Base-by-base conservation (phyloP, 495 filamentous ascomycete species). In the Hypoxylon perforatum region DNA sequence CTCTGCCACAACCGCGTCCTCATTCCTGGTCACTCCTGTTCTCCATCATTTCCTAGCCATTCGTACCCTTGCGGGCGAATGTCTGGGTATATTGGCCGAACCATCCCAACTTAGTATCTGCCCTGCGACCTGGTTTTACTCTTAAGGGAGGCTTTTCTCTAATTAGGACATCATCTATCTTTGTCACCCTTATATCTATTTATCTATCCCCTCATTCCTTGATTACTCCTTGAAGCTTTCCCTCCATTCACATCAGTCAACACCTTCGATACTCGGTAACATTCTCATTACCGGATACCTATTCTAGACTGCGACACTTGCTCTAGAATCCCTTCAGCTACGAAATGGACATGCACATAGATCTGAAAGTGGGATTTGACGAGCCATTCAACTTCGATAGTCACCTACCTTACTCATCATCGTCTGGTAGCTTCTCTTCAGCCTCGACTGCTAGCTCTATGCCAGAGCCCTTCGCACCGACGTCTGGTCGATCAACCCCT, bases 401-500 rank as follows among this genome's bases (percentile, higher is more conserved):
- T 35, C 71, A 76, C 4, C 6, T 65, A 62, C 36, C 65, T n/a
- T 75, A 63, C 44, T 50, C 60, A 41, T 72, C 74, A 1, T 74
- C 73, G 33, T 61, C 55, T 7, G 67, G 70, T 44, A 70, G 68
- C 49, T 72, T 72, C 39, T 80, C 77, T 15, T 78, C 75, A 3
- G 75, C 67, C 6, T 72, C 77, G 25, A 74, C 75, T 12, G 41
- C 67, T 21, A 62, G 67, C 33, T 76, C 79, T 22, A 54, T 66
- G 33, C 77, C 71, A 30, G 76, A 74, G 22, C 74, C 78, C 4
- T 78, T 70, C 47, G 81, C 80, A 3, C 80, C 80, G 12, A 70
- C 67, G 4, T 81, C 78, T 46, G 75, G 75, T 22, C 69, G 62
- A 57, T 74, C 75, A 8, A 75, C 71, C 10, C 73, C 67, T 44